Evolutionary conservation across 805 yeast genomes (phyloP), one percentile per base, ranked within the genome.

Genomic region (Saccharomycopsis fibuligera): DNA sequence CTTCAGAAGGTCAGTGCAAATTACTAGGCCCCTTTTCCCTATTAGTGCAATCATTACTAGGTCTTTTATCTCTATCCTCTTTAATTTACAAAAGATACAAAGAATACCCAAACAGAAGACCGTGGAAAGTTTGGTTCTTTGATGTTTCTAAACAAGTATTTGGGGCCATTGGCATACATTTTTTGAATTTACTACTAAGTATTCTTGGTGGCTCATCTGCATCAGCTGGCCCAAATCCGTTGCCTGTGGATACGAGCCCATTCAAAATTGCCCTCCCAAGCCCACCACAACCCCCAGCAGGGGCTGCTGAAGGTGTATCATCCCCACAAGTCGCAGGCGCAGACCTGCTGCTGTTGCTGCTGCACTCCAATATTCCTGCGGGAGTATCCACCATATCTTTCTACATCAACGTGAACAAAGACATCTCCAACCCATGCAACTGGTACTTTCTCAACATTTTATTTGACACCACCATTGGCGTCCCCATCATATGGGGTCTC

Each of bases 381-480:
- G 52, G 48, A 17, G 53, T 52, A 3, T 44, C 50, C 8, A 52
- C 55, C 12, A 49, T 52, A 4, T 29, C 48, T 4, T 49, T 45
- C 22, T 45, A 22, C 24, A 43, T 52, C 24, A 51, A 47, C 45
- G 51, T 57, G 41, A 64, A 64, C 33, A 68, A 61, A n/a, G 67
- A 62, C 3, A 74, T 68, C 33, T 77, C 74, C 43, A 82, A 81
- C 53, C 95, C 96, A 5, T 93, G 98, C 65, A 91, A 87, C 57
- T 93, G 96, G 93, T 91, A 93, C 68, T 91, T 91, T 60, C 69
- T 93, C 47, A 91, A 86, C 59, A 75, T 91, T 35, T 72, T 91
- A 25, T 76, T 91, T 61, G 99, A 91, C 63, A 90, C 98, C 37
- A 91, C 99, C 0, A 74, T 90, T 5, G 99, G 99, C 0, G 91